These are phyloP conservation scores for Pichiaceae sp. DNA, from an alignment of 1,139 yeast genomes.

Conservation along the genomic window DNA sequence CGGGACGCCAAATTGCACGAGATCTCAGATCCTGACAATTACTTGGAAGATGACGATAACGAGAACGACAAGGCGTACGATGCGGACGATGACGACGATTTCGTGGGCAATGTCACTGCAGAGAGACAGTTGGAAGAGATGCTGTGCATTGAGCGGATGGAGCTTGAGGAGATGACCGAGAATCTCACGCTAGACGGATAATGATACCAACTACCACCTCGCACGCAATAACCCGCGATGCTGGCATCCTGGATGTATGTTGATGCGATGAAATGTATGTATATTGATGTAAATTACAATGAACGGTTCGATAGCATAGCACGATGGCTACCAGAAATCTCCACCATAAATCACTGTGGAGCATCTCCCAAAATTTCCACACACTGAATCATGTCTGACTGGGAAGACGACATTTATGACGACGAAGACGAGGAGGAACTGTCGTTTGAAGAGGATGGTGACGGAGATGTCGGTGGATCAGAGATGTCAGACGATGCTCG, in stretches of 20 bases:
- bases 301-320: too few relatives aligned
- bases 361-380: too few relatives aligned
- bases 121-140: constrained; percentile 17
- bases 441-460: constrained; percentile 17
- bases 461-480: constrained; percentile 11
- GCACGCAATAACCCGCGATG: too few relatives aligned
- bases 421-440: constrained; percentile 3
- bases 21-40: constrained; percentile 8
- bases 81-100: constrained; percentile 9
- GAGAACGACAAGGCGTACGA: constrained; percentile 16
- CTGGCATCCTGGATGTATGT: too few relatives aligned
- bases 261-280: too few relatives aligned
- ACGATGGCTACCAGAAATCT: neutral
- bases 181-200: constrained; percentile 8
- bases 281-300: too few relatives aligned
- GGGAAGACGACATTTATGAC: constrained; percentile 22
- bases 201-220: neutral
- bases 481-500: constrained; percentile 23
- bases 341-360: neutral
- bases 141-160: constrained; percentile 15
- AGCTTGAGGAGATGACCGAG: constrained; percentile 18
- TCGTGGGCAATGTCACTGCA: constrained; percentile 6
- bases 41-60: constrained; percentile 14
- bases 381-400: constrained; percentile 26
- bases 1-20: constrained; percentile 7